Conservation (phyloP, 1,284 basidiomycete species). For the Rhodotorula mucilaginosa region DNA sequence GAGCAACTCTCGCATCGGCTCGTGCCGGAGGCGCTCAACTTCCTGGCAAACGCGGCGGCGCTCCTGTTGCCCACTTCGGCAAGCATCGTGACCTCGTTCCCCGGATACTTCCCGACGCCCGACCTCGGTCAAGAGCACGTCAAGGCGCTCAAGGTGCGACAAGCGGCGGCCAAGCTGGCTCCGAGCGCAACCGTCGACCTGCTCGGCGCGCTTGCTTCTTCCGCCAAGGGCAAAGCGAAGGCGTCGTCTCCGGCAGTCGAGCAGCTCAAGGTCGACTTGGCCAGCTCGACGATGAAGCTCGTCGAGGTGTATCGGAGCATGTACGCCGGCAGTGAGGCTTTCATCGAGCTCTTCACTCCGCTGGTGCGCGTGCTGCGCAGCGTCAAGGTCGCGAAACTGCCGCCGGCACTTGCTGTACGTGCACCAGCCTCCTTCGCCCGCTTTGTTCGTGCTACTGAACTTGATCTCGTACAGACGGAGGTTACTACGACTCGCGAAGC, state of each 20-base stretch:
- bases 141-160: conserved; percentile 31
- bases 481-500: conserved; percentile 51
- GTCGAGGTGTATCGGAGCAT: conserved; percentile 66
- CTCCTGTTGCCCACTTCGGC: conserved; percentile 67
- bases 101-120: conserved; percentile 67
- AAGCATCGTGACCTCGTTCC: conserved; percentile 52
- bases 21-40: conserved; percentile 86
- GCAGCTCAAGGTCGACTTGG: conserved; percentile 61
- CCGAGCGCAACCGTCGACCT: not conserved
- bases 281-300: conserved; percentile 64
- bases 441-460: too few relatives aligned
- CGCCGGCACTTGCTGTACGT: conserved; percentile 60
- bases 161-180: conserved; percentile 19
- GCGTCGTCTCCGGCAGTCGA: not conserved
- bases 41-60: conserved; percentile 67
- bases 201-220: not conserved
- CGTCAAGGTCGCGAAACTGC: conserved; percentile 57
- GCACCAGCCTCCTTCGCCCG: too few relatives aligned
- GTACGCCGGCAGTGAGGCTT: conserved; percentile 74
- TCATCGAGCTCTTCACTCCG: conserved; percentile 78
- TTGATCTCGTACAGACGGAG: conserved; percentile 4
- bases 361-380: conserved; percentile 61
- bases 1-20: conserved; percentile 81
- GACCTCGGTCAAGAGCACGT: conserved; percentile 58
- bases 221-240: conserved; percentile 1